Evolutionary conservation across 768 basidiomycete species (phyloP).

Genomic region (Lactarius evosmus): DNA sequence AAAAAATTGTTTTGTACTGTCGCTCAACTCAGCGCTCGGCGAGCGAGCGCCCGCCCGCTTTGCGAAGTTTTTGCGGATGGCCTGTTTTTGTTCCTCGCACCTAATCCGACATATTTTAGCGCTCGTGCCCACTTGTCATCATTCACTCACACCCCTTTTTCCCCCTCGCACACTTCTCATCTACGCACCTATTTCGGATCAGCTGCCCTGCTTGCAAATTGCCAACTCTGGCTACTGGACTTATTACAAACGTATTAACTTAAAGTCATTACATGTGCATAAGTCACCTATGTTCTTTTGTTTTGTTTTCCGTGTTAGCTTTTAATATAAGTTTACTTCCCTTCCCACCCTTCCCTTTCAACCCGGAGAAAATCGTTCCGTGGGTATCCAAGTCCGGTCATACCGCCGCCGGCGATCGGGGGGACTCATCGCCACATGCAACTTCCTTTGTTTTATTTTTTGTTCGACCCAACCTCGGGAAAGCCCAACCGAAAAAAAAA

Average conservation of each 20-base stretch:
- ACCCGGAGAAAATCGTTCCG: slow-evolving; percentile 5
- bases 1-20: neutral
- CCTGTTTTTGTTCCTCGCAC: neutral
- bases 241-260: neutral
- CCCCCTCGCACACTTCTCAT: neutral
- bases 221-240: neutral
- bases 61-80: neutral
- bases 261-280: neutral
- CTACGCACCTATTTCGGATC: neutral
- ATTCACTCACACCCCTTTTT: neutral
- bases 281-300: neutral
- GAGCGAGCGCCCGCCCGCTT: neutral
- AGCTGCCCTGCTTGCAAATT: neutral
- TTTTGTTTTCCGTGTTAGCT: too few relatives aligned
- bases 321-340: neutral
- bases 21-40: neutral
- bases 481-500: neutral
- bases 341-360: neutral
- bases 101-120: neutral
- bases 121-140: neutral
- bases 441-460: neutral
- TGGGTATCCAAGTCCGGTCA: slow-evolving; percentile 10
- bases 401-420: slow-evolving; percentile 11
- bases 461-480: neutral
- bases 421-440: slow-evolving; percentile 6